These are phyloP conservation scores for Tetrahymena thermophila DNA, from an alignment of 73 alveolate species.

Conservation along the genomic window DNA sequence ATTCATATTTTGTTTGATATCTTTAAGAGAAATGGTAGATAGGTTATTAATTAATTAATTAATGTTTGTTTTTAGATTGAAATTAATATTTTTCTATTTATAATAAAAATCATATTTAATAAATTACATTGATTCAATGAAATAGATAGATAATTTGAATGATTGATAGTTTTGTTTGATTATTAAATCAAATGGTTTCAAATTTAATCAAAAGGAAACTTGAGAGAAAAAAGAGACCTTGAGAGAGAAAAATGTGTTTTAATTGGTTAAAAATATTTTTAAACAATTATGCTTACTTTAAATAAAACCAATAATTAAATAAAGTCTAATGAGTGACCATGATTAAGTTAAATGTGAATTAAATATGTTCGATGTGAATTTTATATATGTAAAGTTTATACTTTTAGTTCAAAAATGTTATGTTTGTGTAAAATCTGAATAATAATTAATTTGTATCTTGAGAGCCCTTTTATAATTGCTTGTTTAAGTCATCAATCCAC, in stretches of 20 bases:
- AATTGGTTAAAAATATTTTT: no score
- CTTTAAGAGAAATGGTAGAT: no score
- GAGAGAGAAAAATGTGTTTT: background rate
- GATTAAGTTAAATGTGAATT: background rate
- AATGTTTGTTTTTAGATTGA: background rate
- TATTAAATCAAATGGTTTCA: background rate
- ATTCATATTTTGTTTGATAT: no score
- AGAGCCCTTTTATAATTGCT: background rate
- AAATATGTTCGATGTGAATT: background rate
- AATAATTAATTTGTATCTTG: background rate
- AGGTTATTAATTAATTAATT: no score
- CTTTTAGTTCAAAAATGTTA: background rate
- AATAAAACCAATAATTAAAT: no score
- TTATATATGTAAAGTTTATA: background rate
- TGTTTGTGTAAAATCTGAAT: background rate
- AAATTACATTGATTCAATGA: background rate
- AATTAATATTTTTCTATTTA: no score
- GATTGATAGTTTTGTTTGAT: background rate
- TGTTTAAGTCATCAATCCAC: background rate
- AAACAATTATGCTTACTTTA: background rate
- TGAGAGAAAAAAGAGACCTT: background rate
- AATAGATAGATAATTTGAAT: background rate
- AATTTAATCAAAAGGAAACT: no score
- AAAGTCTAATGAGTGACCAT: no score
- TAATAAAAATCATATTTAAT: no score